Conservation (phyloP, 441 rosid genomes). For the Iberis amara region DNA sequence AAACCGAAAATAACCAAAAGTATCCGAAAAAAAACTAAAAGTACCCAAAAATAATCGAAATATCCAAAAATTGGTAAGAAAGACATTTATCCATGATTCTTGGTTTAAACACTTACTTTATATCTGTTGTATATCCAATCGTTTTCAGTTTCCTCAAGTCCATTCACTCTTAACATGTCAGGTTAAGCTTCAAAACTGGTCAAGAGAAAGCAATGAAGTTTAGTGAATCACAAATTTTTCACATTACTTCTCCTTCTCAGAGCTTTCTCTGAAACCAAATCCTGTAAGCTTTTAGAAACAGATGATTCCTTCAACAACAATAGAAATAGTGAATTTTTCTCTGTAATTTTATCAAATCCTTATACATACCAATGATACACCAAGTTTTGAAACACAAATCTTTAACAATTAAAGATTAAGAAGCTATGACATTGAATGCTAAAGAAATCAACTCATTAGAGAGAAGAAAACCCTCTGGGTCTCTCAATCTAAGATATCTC, state of each 20-base stretch:
- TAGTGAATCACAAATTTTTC: too few species aligned
- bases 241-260: too few species aligned
- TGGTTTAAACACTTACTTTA: too few species aligned
- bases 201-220: neutral
- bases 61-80: too few species aligned
- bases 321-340: slow-evolving; percentile 14
- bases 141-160: too few species aligned
- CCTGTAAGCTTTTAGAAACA: slow-evolving; percentile 22
- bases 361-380: slow-evolving; percentile 17
- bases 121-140: too few species aligned
- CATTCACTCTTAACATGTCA: neutral
- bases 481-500: slow-evolving; percentile 61
- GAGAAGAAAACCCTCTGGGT: slow-evolving; percentile 87
- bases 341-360: slow-evolving; percentile 20
- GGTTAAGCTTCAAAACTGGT: slow-evolving; percentile 27
- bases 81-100: too few species aligned
- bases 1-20: too few species aligned
- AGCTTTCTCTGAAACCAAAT: too few species aligned
- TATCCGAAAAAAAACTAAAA: too few species aligned
- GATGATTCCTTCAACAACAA: slow-evolving; percentile 1
- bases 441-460: slow-evolving; percentile 85
- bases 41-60: too few species aligned
- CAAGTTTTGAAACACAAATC: slow-evolving; percentile 8
- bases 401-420: slow-evolving; percentile 28
- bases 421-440: slow-evolving; percentile 54